Evolutionary conservation across 306 rosid species (phyloP).

Genomic region (Prunus mume): DNA sequence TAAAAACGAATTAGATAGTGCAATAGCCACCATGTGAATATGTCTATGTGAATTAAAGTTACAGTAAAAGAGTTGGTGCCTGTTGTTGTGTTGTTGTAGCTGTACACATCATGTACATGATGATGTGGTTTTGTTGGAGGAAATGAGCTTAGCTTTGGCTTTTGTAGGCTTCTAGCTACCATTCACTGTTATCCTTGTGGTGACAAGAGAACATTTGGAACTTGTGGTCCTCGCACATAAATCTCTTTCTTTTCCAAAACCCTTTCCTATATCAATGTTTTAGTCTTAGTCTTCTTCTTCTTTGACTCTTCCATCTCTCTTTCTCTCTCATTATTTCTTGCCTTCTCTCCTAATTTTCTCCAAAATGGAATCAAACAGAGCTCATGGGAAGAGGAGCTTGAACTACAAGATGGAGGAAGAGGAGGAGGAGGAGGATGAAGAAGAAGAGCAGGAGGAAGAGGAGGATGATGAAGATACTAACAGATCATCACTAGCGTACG

Average conservation of each 20-base stretch:
- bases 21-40: neutral
- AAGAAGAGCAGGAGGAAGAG: constrained; percentile 34
- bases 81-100: neutral
- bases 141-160: neutral
- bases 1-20: neutral
- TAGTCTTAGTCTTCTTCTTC: constrained; percentile 13
- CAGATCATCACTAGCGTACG: constrained; percentile 26
- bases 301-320: constrained; percentile 23
- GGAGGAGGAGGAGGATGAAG: constrained; percentile 36
- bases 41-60: neutral
- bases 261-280: constrained; percentile 13
- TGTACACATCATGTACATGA: neutral
- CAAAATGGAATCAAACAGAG: constrained; percentile 55
- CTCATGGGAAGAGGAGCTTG: constrained; percentile 58
- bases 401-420: constrained; percentile 32
- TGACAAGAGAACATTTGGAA: constrained; percentile 26
- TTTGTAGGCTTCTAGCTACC: constrained; percentile 8
- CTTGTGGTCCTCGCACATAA: constrained; percentile 53
- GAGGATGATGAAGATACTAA: constrained; percentile 35
- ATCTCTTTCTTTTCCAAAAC: constrained; percentile 20
- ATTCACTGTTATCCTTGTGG: constrained; percentile 33
- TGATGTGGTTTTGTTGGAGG: neutral
- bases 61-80: neutral
- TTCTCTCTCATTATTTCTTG: neutral
- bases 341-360: neutral